Conservation (phyloP, 345 rosid species). For the Citrus sinensis region DVS_A1.0 CM039167.1:4734501-4735000, state of each 20-base stretch:
- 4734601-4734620: not conserved
- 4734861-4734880: fast-evolving
- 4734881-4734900: fast-evolving
- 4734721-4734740: fast-evolving
- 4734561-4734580: constrained; percentile 1
- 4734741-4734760: fast-evolving
- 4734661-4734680: not conserved
- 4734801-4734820: fast-evolving
- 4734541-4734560: constrained; percentile 14
- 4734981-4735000: not conserved
- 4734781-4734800: fast-evolving
- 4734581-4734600: constrained; percentile 1
- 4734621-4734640: not conserved
- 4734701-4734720: not conserved
- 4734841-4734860: no score
- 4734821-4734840: fast-evolving
- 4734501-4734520: not conserved
- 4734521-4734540: constrained; percentile 8
- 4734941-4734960: no score
- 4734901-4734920: no score
- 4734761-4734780: fast-evolving
- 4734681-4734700: not conserved
- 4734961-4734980: no score
- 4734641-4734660: not conserved
- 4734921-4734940: no score